Percentiles rank a stretch among this genome's conserved stretches.
phyloP scores from a whole-genome alignment of 495 filamentous ascomycete genomes.

The Podospora didyma region DNA sequence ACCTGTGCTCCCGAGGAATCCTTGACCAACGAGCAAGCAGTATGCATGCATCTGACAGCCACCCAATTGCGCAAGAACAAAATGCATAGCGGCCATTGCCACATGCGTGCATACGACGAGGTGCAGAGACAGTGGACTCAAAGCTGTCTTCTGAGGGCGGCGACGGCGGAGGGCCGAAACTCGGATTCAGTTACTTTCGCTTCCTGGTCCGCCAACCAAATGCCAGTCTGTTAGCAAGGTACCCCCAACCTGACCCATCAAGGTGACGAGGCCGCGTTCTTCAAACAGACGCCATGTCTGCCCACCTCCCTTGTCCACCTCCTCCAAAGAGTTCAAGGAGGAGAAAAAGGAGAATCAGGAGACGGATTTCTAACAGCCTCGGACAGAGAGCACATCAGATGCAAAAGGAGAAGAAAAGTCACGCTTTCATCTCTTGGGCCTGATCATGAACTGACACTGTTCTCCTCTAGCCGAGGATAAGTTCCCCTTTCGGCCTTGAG shows the following conservation, averaged over 20 bases:
- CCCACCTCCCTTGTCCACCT: background rate
- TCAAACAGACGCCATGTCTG: background rate
- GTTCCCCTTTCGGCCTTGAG: background rate
- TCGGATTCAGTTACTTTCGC: background rate
- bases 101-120: too few species aligned
- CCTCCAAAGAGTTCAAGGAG: too few species aligned
- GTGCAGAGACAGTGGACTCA: background rate
- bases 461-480: constrained; percentile 26
- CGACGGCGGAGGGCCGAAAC: background rate
- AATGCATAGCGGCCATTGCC: too few species aligned
- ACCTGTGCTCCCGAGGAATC: background rate
- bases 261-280: background rate
- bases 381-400: too few species aligned
- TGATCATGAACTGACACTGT: background rate
- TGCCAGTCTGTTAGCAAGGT: background rate
- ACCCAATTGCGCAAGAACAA: background rate
- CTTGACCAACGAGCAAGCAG: too few species aligned
- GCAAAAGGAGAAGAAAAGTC: too few species aligned
- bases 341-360: background rate
- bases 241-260: background rate
- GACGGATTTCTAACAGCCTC: background rate
- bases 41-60: background rate
- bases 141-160: background rate
- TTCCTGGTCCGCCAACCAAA: background rate
- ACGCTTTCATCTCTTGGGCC: too few species aligned